phyloP scores from a whole-genome alignment of 306 rosid species.

The Astragalus membranaceus region DNA sequence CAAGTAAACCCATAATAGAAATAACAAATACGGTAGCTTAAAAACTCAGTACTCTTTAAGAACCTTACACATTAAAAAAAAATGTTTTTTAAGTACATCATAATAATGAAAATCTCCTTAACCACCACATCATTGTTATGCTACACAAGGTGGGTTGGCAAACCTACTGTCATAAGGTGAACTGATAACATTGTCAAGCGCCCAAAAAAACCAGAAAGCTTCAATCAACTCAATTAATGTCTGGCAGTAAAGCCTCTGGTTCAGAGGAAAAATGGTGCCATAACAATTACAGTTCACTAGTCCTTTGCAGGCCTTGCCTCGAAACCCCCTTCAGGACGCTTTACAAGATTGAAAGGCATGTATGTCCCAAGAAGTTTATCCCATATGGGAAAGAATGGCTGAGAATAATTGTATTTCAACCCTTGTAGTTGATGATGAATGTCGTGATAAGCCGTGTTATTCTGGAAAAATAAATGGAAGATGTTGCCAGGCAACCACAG shows the following conservation, averaged over 20 bases:
- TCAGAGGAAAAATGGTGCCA: constrained; percentile 6
- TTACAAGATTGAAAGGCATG: constrained; percentile 74
- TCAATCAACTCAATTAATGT: constrained; percentile 33
- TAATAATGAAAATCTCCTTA: constrained; percentile 15
- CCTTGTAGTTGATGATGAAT: constrained; percentile 91
- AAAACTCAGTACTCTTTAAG: constrained; percentile 7
- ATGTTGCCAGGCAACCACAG: constrained; percentile 81
- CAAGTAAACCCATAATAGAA: constrained; percentile 7
- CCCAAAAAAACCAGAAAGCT: constrained; percentile 20
- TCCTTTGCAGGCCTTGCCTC: constrained; percentile 54
- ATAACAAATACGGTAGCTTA: neutral
- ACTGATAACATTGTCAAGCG: constrained; percentile 25
- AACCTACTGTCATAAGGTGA: constrained; percentile 25
- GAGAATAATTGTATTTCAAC: constrained; percentile 73
- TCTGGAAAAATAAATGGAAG: constrained; percentile 69
- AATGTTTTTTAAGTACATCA: constrained; percentile 11
- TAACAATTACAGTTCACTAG: constrained; percentile 21
- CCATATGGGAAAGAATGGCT: constrained; percentile 88
- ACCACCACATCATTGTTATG: constrained; percentile 33
- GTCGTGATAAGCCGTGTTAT: constrained; percentile 91
- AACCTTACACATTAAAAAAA: constrained; percentile 23
- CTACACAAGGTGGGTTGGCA: constrained; percentile 36
- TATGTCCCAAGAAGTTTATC: constrained; percentile 73
- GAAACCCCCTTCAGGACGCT: constrained; percentile 66
- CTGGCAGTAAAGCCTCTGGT: constrained; percentile 17